A percentile compares a stretch with the other conserved stretches of the same genome.
Conservation (phyloP, 345 rosid species). For the Eucalyptus pauciflora region DNA sequence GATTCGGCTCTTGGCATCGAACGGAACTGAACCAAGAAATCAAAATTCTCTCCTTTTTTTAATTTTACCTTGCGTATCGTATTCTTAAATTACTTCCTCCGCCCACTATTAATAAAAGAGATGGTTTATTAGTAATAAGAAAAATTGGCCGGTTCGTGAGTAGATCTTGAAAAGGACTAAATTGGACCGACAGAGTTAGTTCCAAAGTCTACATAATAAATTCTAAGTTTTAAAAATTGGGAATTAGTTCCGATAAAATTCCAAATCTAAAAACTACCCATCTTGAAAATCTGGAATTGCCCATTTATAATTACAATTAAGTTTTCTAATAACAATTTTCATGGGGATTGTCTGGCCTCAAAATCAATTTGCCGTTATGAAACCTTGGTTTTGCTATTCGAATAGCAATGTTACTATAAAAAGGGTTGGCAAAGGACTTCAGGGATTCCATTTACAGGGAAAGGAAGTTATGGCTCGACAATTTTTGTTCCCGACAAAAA, state of each 20-base stretch:
- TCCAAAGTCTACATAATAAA: accelerated
- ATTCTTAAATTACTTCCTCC: accelerated
- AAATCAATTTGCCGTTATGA: accelerated
- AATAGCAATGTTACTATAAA: background rate
- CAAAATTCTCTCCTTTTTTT: background rate
- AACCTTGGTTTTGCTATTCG: background rate
- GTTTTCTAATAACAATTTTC: accelerated
- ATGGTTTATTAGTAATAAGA: background rate
- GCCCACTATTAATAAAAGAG: too few species aligned
- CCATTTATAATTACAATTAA: accelerated
- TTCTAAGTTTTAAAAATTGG: accelerated
- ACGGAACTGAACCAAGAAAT: accelerated
- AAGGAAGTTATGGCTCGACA: background rate
- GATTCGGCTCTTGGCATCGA: background rate
- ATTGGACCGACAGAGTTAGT: accelerated
- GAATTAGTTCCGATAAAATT: background rate
- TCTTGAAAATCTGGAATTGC: accelerated
- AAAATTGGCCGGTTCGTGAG: accelerated
- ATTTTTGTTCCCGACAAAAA: background rate
- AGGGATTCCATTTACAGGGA: background rate
- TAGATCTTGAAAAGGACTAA: background rate
- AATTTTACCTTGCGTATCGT: background rate
- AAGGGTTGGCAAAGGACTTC: background rate
- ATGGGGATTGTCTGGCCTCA: accelerated
- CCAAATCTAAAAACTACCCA: accelerated